A percentile compares a stretch with the other conserved stretches of the same genome.
These are phyloP conservation scores for Phytopythium helicoides DNA, from an alignment of 352 stramenopile genomes.

Conservation along the genomic window DNA sequence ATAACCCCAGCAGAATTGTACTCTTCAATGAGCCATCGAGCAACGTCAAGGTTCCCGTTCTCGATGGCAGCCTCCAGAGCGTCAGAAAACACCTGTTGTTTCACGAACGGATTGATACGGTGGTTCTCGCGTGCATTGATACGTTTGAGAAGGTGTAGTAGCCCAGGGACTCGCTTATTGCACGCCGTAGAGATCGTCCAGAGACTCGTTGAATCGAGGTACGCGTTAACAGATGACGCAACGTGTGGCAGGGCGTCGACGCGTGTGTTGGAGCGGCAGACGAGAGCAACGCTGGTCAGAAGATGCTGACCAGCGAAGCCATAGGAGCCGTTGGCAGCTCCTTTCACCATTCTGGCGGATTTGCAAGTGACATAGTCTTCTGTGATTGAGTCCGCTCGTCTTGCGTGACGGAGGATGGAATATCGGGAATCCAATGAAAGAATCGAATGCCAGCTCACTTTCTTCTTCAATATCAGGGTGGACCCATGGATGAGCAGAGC, in stretches of 20 bases:
- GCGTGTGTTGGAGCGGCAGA: conserved; percentile 11
- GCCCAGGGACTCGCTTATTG: conserved; percentile 1
- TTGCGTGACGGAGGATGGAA: background rate
- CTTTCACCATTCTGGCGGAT: background rate
- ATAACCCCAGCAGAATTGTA: no score
- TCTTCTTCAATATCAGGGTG: no score
- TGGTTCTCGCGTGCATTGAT: background rate
- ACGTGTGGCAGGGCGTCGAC: conserved; percentile 20
- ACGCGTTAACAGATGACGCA: conserved; percentile 14
- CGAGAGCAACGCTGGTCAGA: conserved; percentile 12
- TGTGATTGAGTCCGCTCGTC: no score
- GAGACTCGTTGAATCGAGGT: conserved; percentile 16
- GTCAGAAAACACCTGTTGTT: conserved; percentile 1
- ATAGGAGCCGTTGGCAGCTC: background rate
- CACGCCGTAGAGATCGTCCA: conserved; percentile 24
- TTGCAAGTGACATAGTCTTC: background rate
- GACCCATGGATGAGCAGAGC: no score
- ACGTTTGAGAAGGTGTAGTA: background rate
- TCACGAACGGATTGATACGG: conserved; percentile 14
- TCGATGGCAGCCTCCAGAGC: conserved; percentile 9
- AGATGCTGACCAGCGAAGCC: conserved; percentile 12
- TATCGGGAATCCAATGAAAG: background rate
- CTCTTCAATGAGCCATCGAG: conserved; percentile 16
- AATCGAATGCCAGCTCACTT: no score
- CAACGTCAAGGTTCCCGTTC: conserved; percentile 9